A percentile compares a stretch with the other conserved stretches of the same genome.
phyloP scores from a whole-genome alignment of 2,329 filamentous ascomycete species.

The Pseudogymnoascus sp. region DNA sequence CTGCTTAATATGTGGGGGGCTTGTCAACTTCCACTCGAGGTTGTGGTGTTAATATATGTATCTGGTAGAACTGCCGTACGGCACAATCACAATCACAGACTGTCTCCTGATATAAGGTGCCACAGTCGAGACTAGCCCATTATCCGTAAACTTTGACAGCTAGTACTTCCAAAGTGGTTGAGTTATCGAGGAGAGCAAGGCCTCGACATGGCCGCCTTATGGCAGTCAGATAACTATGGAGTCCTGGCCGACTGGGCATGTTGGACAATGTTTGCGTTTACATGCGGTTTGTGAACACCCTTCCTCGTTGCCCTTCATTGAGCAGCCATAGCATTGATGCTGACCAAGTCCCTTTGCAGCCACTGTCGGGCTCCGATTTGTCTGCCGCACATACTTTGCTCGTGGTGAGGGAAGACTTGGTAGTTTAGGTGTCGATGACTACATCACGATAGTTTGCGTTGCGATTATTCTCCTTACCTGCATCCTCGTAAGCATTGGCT shows the following conservation, averaged over 20 bases:
- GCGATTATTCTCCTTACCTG: constrained; percentile 24
- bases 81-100: background rate
- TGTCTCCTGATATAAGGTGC: background rate
- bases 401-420: background rate
- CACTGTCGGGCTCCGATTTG: constrained; percentile 5
- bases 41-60: background rate
- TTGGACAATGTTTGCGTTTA: constrained; percentile 9
- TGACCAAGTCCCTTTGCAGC: constrained; percentile 7
- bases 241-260: constrained; percentile 5
- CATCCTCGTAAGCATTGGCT: constrained; percentile 24
- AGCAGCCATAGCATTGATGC: background rate
- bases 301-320: background rate
- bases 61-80: background rate
- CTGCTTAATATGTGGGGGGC: background rate
- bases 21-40: background rate
- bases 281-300: background rate
- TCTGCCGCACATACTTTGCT: background rate
- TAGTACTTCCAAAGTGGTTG: background rate
- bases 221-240: background rate
- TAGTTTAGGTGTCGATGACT: constrained; percentile 23
- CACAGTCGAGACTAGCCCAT: background rate
- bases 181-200: background rate
- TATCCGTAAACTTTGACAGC: background rate
- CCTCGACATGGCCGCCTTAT: background rate
- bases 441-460: constrained; percentile 26